Conservation (phyloP, 1,284 basidiomycete species). For the Sporisorium sorghi region DNA sequence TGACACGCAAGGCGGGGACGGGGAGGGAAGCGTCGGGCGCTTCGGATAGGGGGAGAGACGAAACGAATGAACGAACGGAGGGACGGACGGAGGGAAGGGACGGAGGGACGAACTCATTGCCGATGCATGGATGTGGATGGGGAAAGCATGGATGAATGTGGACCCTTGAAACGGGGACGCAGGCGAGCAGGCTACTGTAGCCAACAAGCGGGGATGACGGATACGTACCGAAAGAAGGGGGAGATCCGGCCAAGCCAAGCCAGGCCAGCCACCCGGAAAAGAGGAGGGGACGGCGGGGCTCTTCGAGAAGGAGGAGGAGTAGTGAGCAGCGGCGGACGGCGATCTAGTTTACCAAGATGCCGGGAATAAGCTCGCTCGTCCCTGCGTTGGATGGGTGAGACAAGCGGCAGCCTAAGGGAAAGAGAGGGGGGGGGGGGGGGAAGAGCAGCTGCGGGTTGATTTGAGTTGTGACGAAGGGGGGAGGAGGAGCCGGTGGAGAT, state of each 20-base stretch:
- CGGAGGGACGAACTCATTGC: neutral
- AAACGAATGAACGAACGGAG: neutral
- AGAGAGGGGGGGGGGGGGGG: neutral
- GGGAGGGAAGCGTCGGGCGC: neutral
- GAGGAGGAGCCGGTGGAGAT: neutral
- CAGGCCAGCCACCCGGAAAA: neutral
- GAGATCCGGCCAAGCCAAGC: neutral
- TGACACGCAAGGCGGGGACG: neutral
- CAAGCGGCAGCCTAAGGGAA: neutral
- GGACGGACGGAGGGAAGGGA: neutral
- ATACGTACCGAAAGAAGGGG: constrained; percentile 8
- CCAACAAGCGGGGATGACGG: constrained; percentile 2
- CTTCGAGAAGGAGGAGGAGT: neutral
- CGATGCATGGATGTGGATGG: neutral
- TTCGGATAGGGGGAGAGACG: neutral
- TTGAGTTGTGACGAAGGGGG: neutral
- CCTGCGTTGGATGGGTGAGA: no score
- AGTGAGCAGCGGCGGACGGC: no score
- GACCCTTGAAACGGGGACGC: neutral
- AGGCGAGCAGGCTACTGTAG: constrained; percentile 7
- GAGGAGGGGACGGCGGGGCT: neutral
- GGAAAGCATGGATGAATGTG: neutral
- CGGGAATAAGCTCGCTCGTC: no score
- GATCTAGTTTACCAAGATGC: no score
- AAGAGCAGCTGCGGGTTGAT: neutral